Percentiles rank a stretch among this genome's conserved stretches.
Evolutionary conservation across 2,329 filamentous ascomycete genomes (phyloP).

Genomic region (Colletotrichum tabaci): DNA sequence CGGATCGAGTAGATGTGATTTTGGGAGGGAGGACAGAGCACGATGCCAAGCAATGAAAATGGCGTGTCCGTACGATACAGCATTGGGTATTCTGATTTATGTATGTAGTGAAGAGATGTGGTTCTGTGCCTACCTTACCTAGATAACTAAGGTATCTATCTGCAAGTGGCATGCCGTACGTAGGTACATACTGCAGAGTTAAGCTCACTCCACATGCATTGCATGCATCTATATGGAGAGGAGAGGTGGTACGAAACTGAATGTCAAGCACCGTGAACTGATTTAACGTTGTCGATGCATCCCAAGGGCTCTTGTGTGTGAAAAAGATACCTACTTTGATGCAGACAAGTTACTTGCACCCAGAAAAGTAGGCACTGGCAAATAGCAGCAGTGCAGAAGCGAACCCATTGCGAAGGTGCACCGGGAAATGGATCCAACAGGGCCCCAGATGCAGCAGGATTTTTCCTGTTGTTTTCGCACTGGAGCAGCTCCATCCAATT

Average conservation of each 20-base stretch:
- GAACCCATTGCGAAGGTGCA: slow-evolving; percentile 3
- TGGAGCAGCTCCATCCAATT: slow-evolving; percentile 37
- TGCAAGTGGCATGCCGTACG: neutral
- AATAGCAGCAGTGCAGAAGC: slow-evolving; percentile 1
- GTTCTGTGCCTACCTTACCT: neutral
- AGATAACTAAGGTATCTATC: neutral
- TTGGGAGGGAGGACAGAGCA: slow-evolving; percentile 2
- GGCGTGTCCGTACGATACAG: neutral
- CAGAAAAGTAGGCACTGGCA: neutral
- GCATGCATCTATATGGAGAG: neutral
- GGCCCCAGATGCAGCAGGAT: slow-evolving; percentile 33
- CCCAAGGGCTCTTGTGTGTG: neutral
- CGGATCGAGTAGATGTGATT: slow-evolving; percentile 3
- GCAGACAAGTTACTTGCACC: neutral
- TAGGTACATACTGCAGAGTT: neutral
- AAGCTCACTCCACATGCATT: neutral
- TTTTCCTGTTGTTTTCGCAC: slow-evolving; percentile 31
- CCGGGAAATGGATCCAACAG: slow-evolving; percentile 16
- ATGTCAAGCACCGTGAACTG: neutral
- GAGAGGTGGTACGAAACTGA: too few species aligned
- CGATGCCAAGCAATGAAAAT: too few species aligned
- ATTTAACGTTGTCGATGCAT: neutral
- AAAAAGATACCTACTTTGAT: neutral
- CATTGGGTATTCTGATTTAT: slow-evolving; percentile 11
- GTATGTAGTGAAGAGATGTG: slow-evolving; percentile 20